Conservation (phyloP, 1,284 basidiomycete genomes). For the Dichomitus squalens region DNA sequence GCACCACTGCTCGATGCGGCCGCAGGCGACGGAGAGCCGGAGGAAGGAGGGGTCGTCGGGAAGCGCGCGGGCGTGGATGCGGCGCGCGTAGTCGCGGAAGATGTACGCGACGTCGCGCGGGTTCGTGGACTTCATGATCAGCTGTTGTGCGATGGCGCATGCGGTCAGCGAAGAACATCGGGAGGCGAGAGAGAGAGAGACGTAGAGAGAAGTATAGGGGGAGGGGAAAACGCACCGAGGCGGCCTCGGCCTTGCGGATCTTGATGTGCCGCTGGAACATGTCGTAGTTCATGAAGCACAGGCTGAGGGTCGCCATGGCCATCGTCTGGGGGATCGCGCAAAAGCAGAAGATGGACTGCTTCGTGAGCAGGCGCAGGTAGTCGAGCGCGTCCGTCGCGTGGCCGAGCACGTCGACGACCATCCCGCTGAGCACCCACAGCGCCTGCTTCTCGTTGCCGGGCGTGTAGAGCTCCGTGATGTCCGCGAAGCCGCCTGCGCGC, state of each 20-base stretch:
- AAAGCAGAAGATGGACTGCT: constrained; percentile 96
- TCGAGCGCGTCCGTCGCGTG: constrained; percentile 89
- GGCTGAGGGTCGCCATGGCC: constrained; percentile 92
- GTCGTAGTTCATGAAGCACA: constrained; percentile 93
- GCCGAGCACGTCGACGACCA: constrained; percentile 88
- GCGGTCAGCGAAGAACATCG: no score
- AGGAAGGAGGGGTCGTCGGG: constrained; percentile 90
- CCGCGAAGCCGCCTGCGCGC: constrained; percentile 48
- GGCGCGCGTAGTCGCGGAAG: constrained; percentile 82
- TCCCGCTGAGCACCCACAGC: constrained; percentile 81
- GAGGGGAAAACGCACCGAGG: constrained; percentile 53
- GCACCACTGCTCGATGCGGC: constrained; percentile 91
- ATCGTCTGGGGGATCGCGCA: constrained; percentile 95
- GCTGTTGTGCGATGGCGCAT: constrained; percentile 45
- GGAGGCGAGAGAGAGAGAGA: no score
- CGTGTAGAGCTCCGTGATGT: constrained; percentile 65
- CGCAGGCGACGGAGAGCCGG: constrained; percentile 78
- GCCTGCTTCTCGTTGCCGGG: constrained; percentile 63
- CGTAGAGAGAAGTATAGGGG: background rate
- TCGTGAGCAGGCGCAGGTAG: constrained; percentile 86
- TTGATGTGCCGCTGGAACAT: constrained; percentile 94
- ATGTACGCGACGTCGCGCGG: constrained; percentile 90
- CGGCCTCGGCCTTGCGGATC: constrained; percentile 92
- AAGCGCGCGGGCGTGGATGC: constrained; percentile 81
- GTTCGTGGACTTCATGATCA: constrained; percentile 92